Evolutionary conservation across 257 asterid genomes (phyloP).

Genomic region (Solanum virginianum): DNA sequence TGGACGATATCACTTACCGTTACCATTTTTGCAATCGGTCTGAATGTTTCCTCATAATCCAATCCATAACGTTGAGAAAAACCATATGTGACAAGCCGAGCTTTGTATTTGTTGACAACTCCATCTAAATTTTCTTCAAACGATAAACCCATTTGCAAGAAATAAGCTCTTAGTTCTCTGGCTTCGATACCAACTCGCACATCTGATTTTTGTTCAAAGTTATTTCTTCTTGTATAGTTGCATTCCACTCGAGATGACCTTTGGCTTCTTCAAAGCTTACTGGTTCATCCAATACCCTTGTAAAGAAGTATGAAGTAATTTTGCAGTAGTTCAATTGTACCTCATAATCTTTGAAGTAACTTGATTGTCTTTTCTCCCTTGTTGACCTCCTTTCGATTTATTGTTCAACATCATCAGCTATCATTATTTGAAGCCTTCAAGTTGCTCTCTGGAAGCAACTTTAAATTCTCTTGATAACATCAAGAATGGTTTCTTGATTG

Average conservation of each 20-base stretch:
- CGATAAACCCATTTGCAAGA: neutral
- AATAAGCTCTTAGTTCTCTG: too few species aligned
- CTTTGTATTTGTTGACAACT: neutral
- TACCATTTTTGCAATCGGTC: neutral
- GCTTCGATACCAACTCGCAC: too few species aligned
- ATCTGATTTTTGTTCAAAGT: too few species aligned
- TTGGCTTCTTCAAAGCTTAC: too few species aligned
- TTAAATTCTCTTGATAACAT: neutral
- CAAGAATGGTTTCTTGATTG: neutral
- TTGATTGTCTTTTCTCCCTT: neutral
- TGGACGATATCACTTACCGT: neutral
- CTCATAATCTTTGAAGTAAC: neutral
- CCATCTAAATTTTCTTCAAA: neutral
- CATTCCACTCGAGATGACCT: neutral
- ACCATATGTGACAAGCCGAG: neutral
- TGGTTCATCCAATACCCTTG: neutral
- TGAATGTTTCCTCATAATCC: conserved; percentile 7
- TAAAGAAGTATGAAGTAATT: neutral
- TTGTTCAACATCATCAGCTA: neutral
- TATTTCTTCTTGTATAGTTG: too few species aligned
- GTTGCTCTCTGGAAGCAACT: neutral
- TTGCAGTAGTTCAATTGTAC: neutral
- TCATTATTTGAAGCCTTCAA: neutral
- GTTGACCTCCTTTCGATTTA: neutral
- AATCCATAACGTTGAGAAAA: conserved; percentile 5